Evolutionary conservation across 768 basidiomycete species (phyloP), one percentile per base, ranked within the genome.

Genomic region (Rubroboletus pulcherrimus): DNA sequence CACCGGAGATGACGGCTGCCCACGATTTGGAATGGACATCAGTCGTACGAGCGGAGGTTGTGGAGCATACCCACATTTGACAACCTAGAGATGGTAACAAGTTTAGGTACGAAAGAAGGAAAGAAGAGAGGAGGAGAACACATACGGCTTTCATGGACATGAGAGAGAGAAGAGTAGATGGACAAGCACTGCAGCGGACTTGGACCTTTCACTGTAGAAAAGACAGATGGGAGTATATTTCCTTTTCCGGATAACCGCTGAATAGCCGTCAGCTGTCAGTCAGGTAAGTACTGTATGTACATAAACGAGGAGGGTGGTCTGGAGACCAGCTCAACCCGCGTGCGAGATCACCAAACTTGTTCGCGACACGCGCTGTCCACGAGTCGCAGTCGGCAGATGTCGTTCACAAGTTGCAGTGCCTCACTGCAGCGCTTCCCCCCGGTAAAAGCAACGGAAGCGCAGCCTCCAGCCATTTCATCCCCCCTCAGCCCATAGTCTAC

Each of bases 1-100:
- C 94, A 37, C 92, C 93, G 42, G 93, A 96, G 58, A 91, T 82
- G 63, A 91, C 92, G 66, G 91, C 93, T 93, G 69, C 51, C 12
- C 43, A 57, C 8, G 33, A 31, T 1, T 14, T 24, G 5, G 12
- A 10, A 68, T 34, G 58, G 54, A 57, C 5, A 59, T 65, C 57
- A 69, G 65, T 53, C 49, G 54, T 58, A 38, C 12, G 44, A 43
- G n/a, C 8, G 29, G 24, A 2, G 15, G 8, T 33, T 12, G 48
- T 19, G 11, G 48, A 24, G 26, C 11, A 30, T 35, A 74, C 71
- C 52, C 67, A 85, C 83, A 84, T 78, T 86, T 85, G 60, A 84
- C 82, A 61, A 83, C 75, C 83, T 86, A 54, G 1, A 0, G 1
- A 30, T 2, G n/a, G 9, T 15, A 0, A 7, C 0, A 1, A 6